Conservation (phyloP, 495 filamentous ascomycete genomes). For the Coniosporium apollinis region DNA sequence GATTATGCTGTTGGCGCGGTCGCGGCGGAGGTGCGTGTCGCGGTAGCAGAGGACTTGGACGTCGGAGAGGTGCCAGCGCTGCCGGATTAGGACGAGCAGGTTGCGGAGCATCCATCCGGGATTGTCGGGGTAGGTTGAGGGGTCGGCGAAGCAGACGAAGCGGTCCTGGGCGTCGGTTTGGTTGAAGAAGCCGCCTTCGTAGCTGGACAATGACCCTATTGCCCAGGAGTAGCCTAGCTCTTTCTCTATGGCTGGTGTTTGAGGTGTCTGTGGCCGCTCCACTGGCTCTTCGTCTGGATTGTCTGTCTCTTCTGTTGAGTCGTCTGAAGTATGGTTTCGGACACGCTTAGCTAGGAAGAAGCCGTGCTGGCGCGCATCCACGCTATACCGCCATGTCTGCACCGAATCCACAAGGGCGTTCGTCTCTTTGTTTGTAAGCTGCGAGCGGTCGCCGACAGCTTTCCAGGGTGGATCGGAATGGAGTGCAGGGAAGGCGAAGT, state of each 20-base stretch:
- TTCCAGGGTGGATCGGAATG: constrained; percentile 77
- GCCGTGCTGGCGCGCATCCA: constrained; percentile 68
- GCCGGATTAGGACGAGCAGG: constrained; percentile 66
- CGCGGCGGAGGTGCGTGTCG: constrained; percentile 56
- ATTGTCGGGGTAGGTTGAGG: constrained; percentile 69
- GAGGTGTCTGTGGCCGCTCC: constrained; percentile 22
- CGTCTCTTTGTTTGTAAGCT: constrained; percentile 47
- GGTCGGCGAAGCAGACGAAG: constrained; percentile 77
- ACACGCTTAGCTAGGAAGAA: constrained; percentile 81
- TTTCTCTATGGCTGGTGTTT: constrained; percentile 21
- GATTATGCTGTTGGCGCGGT: constrained; percentile 65
- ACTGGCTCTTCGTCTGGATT: constrained; percentile 10
- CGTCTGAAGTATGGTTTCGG: constrained; percentile 11
- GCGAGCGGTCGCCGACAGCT: constrained; percentile 16
- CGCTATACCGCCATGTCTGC: constrained; percentile 68
- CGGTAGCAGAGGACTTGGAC: constrained; percentile 84
- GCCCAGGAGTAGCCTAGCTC: constrained; percentile 52
- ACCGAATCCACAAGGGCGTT: constrained; percentile 59
- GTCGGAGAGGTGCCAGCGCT: constrained; percentile 58
- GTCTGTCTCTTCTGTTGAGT: constrained; percentile 12
- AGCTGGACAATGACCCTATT: constrained; percentile 54
- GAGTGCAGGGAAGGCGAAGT: constrained; percentile 87
- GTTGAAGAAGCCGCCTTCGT: constrained; percentile 78
- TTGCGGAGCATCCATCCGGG: constrained; percentile 92
- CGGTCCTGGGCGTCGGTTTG: constrained; percentile 47